These are phyloP conservation scores for Gypsophila paniculata DNA, from an alignment of 179 eudicot species.

Conservation along the genomic window DNA sequence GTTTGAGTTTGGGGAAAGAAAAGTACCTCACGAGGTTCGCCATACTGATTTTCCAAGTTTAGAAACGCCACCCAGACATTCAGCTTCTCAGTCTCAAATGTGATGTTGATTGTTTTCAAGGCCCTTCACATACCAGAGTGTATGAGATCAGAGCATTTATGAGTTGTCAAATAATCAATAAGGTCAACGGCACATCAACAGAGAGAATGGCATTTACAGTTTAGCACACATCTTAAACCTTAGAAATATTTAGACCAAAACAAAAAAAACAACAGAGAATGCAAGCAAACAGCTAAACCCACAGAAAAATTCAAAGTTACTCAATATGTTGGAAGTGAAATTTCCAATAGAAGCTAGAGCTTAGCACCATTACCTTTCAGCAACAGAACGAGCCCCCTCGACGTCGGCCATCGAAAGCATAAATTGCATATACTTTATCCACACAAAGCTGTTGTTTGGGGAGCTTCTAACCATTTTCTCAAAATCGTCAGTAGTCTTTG, in stretches of 20 bases:
- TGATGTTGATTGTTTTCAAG: conserved; percentile 69
- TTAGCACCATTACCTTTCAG: conserved; percentile 60
- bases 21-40: conserved; percentile 72
- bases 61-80: conserved; percentile 89
- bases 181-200: neutral
- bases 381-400: conserved; percentile 84
- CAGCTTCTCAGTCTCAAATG: conserved; percentile 80
- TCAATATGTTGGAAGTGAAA: neutral
- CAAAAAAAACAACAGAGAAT: neutral
- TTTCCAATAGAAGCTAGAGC: conserved; percentile 6
- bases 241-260: neutral
- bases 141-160: neutral
- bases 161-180: neutral
- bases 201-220: neutral
- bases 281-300: neutral
- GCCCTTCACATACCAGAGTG: conserved; percentile 51
- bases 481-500: conserved; percentile 72
- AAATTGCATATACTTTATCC: conserved; percentile 85
- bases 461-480: conserved; percentile 80
- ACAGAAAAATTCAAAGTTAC: neutral
- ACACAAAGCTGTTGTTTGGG: conserved; percentile 82
- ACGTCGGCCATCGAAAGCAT: conserved; percentile 66
- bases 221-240: neutral
- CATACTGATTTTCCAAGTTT: conserved; percentile 82
- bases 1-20: neutral